phyloP scores from a whole-genome alignment of 768 basidiomycete genomes.

The Lentinula sp. region DNA sequence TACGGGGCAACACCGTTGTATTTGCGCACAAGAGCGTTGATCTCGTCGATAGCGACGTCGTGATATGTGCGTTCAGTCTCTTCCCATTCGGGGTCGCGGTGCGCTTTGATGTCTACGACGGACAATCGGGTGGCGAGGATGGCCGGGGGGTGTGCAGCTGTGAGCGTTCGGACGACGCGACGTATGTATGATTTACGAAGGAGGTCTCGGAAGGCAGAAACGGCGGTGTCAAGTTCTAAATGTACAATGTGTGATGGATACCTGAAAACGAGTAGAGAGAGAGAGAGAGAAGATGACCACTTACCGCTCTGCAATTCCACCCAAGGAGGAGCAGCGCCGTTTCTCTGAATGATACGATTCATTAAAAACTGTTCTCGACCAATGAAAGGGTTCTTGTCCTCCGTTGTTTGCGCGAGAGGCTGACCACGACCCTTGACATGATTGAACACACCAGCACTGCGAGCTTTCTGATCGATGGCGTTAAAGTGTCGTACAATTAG shows the following conservation, averaged over 20 bases:
- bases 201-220: conserved; percentile 56
- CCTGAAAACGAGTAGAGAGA: background rate
- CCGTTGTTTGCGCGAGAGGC: conserved; percentile 29
- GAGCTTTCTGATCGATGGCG: conserved; percentile 44
- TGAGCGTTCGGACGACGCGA: conserved; percentile 61
- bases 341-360: conserved; percentile 79
- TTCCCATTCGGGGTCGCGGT: conserved; percentile 71
- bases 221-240: conserved; percentile 60
- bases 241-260: background rate
- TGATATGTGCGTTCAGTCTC: conserved; percentile 62
- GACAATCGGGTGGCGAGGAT: conserved; percentile 27
- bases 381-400: conserved; percentile 53
- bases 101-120: conserved; percentile 27
- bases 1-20: conserved; percentile 81
- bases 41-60: conserved; percentile 57
- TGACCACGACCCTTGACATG: conserved; percentile 59
- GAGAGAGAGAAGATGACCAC: conserved; percentile 14
- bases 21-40: conserved; percentile 71
- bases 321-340: conserved; percentile 85
- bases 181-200: conserved; percentile 70
- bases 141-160: conserved; percentile 33
- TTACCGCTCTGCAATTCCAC: conserved; percentile 72
- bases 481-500: background rate
- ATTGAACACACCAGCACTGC: conserved; percentile 64
- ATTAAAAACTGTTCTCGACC: conserved; percentile 75